phyloP scores from a whole-genome alignment of 768 basidiomycete genomes.

The Tricholoma bakamatsutake region DNA sequence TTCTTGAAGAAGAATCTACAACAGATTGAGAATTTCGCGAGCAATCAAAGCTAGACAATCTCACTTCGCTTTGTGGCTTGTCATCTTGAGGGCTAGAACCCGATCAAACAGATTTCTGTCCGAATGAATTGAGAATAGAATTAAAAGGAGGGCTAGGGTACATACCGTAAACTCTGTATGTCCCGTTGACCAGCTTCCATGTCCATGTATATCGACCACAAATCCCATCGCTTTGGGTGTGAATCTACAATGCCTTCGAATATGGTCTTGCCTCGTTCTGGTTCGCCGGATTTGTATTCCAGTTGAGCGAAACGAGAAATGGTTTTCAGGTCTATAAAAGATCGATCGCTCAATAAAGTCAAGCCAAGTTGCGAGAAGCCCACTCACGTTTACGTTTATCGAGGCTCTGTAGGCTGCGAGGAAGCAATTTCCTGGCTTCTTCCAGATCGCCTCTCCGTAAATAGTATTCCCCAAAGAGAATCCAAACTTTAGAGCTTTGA shows the following conservation, averaged over 20 bases:
- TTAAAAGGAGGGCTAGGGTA: constrained; percentile 1
- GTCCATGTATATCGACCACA: constrained; percentile 97
- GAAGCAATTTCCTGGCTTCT: constrained; percentile 78
- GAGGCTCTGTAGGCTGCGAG: constrained; percentile 83
- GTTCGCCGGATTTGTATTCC: constrained; percentile 91
- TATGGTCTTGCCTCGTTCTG: constrained; percentile 91
- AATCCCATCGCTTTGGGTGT: constrained; percentile 90
- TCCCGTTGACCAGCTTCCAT: constrained; percentile 83
- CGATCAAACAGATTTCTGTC: constrained; percentile 85
- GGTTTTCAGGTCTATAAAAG: constrained; percentile 77
- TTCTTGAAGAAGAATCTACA: constrained; percentile 93
- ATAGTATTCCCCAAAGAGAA: constrained; percentile 78
- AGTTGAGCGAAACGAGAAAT: constrained; percentile 93
- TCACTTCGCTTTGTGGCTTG: constrained; percentile 92
- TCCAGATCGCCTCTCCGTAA: constrained; percentile 69
- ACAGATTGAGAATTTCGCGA: constrained; percentile 6
- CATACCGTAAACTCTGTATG: constrained; percentile 72
- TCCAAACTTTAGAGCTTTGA: constrained; percentile 92
- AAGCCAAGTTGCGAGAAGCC: background rate
- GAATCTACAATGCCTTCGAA: constrained; percentile 96
- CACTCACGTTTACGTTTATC: constrained; percentile 90
- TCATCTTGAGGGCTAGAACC: constrained; percentile 79
- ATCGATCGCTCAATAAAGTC: background rate
- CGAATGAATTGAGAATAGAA: constrained; percentile 1
- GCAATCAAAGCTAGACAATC: constrained; percentile 15